Evolutionary conservation across 805 yeast genomes (phyloP), one percentile per base, ranked within the genome.

Genomic region (Maudiozyma serrabonitensis): DNA sequence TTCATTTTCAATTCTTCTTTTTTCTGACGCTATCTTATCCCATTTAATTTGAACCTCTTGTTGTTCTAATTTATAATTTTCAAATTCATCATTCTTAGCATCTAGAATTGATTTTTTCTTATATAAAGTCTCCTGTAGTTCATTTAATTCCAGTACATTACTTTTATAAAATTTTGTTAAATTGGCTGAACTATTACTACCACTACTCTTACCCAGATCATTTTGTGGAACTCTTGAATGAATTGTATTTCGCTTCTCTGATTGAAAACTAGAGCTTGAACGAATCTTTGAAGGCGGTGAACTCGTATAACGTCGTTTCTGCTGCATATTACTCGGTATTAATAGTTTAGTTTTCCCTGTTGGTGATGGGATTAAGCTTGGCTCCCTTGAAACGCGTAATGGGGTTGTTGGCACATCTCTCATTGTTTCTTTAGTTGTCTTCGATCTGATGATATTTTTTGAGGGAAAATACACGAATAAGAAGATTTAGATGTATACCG

Each of bases 141-240:
- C 56, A 43, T 61, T 63, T 23, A 66, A 50, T 46, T 66, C 65
- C 35, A 55, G 45, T 7, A 66, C 60, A 43, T 64, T 63, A 41
- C 63, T 64, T 35, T 61, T 61, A 42, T 66, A 66, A 37, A 62
- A 62, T 3, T 60, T 53, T 7, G 67, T 58, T 49, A 66, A 48
- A 43, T 60, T 62, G 15, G 43, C 21, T 7, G 46, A 26, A 18
- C 25, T 40, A 35, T 12, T 37, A 25, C 16, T 26, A 16, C 5
- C 12, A 18, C 15, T 11, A 35, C 8, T 18, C 35, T 23, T 26
- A 8, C 8, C 11, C 21, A 11, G 18, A 11, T 38, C 41, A 42
- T 37, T 41, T n/a, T 40, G 38, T n/a, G 31, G 39, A 32, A 37
- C 7, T n/a, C 39, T 19, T 8, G 41, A 12, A 21, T 40, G 32